Evolutionary conservation across 768 basidiomycete genomes (phyloP).

Genomic region (Pleurotus citrinopileatus): DNA sequence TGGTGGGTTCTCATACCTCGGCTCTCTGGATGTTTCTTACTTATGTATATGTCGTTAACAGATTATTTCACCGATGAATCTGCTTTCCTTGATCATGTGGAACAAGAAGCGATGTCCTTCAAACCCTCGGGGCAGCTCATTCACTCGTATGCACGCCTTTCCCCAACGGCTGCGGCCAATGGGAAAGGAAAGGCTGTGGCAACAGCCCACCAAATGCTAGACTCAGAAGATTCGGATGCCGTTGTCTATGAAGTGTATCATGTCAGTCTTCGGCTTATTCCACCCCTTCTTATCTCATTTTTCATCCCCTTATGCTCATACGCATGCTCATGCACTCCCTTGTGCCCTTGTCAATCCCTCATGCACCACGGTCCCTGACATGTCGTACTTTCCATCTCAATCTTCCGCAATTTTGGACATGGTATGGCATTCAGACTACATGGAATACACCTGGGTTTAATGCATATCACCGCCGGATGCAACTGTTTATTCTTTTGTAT

Average conservation of each 20-base stretch:
- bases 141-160: slow-evolving; percentile 68
- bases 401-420: background rate
- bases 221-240: slow-evolving; percentile 53
- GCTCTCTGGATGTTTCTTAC: background rate
- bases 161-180: slow-evolving; percentile 32
- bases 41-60: slow-evolving; percentile 21
- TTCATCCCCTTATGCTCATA: background rate
- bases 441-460: slow-evolving; percentile 86
- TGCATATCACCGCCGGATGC: slow-evolving; percentile 91
- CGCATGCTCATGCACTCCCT: background rate
- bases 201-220: slow-evolving; percentile 27
- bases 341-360: background rate
- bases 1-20: slow-evolving; percentile 35
- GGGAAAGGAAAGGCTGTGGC: slow-evolving; percentile 55
- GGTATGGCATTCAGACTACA: slow-evolving; percentile 69
- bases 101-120: slow-evolving; percentile 77
- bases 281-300: background rate
- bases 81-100: slow-evolving; percentile 66
- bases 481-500: slow-evolving; percentile 90
- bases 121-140: slow-evolving; percentile 75
- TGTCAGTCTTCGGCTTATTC: slow-evolving; percentile 43
- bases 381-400: background rate
- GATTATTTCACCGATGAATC: slow-evolving; percentile 70
- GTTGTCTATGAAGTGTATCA: slow-evolving; percentile 90
- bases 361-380: background rate